phyloP scores from a whole-genome alignment of 2,329 filamentous ascomycete genomes.

The Colletotrichum lindemuthianum region DNA sequence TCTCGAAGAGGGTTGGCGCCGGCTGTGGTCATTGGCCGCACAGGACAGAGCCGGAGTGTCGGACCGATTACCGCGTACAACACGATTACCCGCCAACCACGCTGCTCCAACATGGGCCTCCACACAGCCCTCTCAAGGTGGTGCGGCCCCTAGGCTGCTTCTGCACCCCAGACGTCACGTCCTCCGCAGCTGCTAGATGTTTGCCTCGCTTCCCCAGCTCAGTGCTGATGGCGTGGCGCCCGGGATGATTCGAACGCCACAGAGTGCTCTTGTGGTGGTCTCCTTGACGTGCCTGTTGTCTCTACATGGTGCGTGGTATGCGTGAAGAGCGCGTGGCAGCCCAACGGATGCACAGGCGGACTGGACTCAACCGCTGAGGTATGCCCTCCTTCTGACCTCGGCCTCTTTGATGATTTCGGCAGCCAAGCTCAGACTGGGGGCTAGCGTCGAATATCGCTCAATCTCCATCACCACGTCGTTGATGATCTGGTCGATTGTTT shows the following conservation, averaged over 20 bases:
- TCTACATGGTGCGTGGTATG: background rate
- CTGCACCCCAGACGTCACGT: slow-evolving; percentile 32
- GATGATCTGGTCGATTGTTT: slow-evolving; percentile 79
- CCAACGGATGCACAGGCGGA: slow-evolving; percentile 7
- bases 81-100: slow-evolving; percentile 37
- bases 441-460: slow-evolving; percentile 77
- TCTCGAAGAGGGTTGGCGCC: slow-evolving; percentile 32
- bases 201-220: slow-evolving; percentile 12
- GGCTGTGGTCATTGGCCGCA: slow-evolving; percentile 21
- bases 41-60: slow-evolving; percentile 25
- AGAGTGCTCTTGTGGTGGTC: too few relatives aligned
- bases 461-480: slow-evolving; percentile 81
- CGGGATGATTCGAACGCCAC: background rate
- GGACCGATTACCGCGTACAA: slow-evolving; percentile 31
- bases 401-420: slow-evolving; percentile 85
- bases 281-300: too few relatives aligned
- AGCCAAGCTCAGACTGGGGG: slow-evolving; percentile 79
- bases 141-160: slow-evolving; percentile 31
- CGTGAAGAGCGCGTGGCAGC: slow-evolving; percentile 2
- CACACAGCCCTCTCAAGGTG: slow-evolving; percentile 12
- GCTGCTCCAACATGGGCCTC: slow-evolving; percentile 16
- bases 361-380: slow-evolving; percentile 59
- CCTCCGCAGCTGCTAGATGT: background rate
- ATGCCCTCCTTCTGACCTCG: slow-evolving; percentile 74
- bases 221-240: background rate